Evolutionary conservation across 768 basidiomycete genomes (phyloP), one percentile per base, ranked within the genome.

Genomic region (Solioccasus polychromus): DNA sequence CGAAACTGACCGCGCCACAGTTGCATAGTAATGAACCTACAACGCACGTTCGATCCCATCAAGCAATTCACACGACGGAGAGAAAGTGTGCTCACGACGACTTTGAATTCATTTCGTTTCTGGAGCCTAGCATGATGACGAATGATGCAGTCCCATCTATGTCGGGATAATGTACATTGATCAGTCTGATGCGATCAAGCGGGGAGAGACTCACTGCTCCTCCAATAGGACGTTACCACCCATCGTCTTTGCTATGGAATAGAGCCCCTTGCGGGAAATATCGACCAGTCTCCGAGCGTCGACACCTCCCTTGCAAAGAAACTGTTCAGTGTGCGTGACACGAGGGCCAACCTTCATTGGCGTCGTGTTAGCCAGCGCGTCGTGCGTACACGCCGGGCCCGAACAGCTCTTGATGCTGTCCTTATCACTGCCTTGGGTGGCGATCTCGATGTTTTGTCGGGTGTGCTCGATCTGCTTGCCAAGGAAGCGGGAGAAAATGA

Each of bases 191-290:
- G 38, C 39, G 45, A 55, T 52, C 53, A 43, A 47, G 42, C 18
- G 43, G 48, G 50, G 48, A 47, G 39, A 34, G 42, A 48, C 66
- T 47, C 29, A 71, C 68, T 63, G 57, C 38, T 69, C 68, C 38
- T 69, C 68, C 20, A 69, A 51, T 5, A 69, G 54, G 28, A 68
- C 62, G 39, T 70, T 71, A 7, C 67, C 70, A 4, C 68, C 68
- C 58, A 68, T 63, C 30, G 49, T 52, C 41, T 54, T 61, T 15
- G 67, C 68, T n/a, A 55, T 25, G 35, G 59, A 60, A 45, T 65
- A 68, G 5, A 69, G 42, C 11, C 58, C 55, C 44, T 61, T 62
- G 35, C 68, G 65, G 22, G 70, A 58, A 28, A 70, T 40, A 37
- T 60, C 39, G n/a, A 69, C 60, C 11, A 69, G 59, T 47, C 64